These are phyloP conservation scores for Letharia lupina DNA, from an alignment of 495 filamentous ascomycete species.

Conservation along the genomic window DNA sequence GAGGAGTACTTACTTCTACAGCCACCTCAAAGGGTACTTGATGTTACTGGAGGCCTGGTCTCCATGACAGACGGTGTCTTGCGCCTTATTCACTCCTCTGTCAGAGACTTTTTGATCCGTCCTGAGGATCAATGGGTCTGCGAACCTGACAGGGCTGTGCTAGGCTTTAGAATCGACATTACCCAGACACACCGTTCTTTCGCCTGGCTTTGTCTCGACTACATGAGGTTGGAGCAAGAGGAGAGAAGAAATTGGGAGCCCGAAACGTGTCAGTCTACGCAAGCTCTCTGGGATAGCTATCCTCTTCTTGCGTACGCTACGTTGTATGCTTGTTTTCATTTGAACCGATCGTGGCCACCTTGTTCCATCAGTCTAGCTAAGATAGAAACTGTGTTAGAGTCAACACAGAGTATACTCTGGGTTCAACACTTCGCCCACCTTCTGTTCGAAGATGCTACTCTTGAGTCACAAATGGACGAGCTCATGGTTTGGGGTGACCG, in stretches of 20 bases:
- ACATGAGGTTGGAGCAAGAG: neutral
- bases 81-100: neutral
- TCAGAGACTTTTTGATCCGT: neutral
- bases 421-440: neutral
- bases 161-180: neutral
- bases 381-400: neutral
- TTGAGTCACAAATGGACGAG: neutral
- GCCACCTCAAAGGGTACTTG: neutral
- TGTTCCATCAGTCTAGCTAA: slow-evolving; percentile 2
- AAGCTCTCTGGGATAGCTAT: neutral
- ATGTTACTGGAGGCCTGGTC: neutral
- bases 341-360: neutral
- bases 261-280: neutral
- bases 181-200: neutral
- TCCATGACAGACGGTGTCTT: neutral
- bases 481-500: neutral
- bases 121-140: slow-evolving; percentile 1
- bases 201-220: slow-evolving; percentile 2
- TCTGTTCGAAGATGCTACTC: neutral
- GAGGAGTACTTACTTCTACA: neutral
- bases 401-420: neutral
- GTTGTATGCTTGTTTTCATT: neutral
- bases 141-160: neutral
- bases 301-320: neutral
- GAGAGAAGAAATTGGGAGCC: neutral